Percentiles rank a stretch among this genome's conserved stretches.
These are phyloP conservation scores for Dothistroma pini DNA, from an alignment of 2,329 filamentous ascomycete species.

Conservation along the genomic window DNA sequence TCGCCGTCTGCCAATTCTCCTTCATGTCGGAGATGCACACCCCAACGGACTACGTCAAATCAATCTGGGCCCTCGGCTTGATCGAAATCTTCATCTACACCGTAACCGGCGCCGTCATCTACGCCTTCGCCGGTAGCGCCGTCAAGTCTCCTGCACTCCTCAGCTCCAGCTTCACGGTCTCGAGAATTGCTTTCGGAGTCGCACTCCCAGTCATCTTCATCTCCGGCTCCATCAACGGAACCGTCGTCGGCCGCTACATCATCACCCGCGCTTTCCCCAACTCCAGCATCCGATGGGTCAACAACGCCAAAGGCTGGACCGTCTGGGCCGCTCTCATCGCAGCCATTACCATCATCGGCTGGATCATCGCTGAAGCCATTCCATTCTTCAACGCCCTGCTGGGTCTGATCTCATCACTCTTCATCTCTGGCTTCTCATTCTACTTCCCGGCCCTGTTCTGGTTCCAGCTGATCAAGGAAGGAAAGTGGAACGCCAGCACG, in stretches of 20 bases:
- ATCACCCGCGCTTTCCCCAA: conserved; percentile 61
- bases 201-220: conserved; percentile 71
- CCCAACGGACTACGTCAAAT: conserved; percentile 60
- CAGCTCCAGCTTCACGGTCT: conserved; percentile 54
- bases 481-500: conserved; percentile 46
- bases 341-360: conserved; percentile 58
- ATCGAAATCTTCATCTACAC: conserved; percentile 64
- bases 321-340: conserved; percentile 60
- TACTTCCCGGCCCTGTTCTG: conserved; percentile 40
- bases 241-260: conserved; percentile 50
- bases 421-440: conserved; percentile 62
- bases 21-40: conserved; percentile 65
- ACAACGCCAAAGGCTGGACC: conserved; percentile 44
- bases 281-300: conserved; percentile 46
- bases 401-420: conserved; percentile 61
- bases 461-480: conserved; percentile 46
- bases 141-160: conserved; percentile 65
- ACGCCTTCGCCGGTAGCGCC: conserved; percentile 59
- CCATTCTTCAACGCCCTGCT: conserved; percentile 68
- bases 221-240: conserved; percentile 68
- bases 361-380: conserved; percentile 68
- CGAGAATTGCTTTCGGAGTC: conserved; percentile 66
- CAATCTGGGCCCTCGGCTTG: conserved; percentile 56
- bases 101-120: conserved; percentile 63
- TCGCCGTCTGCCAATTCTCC: conserved; percentile 60